Evolutionary conservation across 768 basidiomycete species (phyloP), one percentile per base, ranked within the genome.

Genomic region (Termitomyces sp.): DNA sequence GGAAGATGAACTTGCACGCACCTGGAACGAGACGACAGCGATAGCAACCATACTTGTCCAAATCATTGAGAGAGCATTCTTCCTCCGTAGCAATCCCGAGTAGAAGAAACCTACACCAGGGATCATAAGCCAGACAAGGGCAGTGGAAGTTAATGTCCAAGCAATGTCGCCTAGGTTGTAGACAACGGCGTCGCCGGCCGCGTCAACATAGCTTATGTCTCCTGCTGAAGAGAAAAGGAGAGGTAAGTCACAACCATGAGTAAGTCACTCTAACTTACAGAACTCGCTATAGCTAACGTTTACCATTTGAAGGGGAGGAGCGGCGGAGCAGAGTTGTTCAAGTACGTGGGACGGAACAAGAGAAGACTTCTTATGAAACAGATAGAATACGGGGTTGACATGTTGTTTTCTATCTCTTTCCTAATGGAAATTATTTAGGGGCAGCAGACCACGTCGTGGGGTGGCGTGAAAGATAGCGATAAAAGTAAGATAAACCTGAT

Each of bases 41-140:
- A 94, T 65, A 0, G 83, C 81, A 63, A 87, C 79, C 79, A 94
- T 85, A 54, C 83, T 84, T 17, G 88, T 79, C 68, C 84, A 94
- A 17, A 96, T 88, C 85, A 95, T 90, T 41, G 86, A 89, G 19
- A 98, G 78, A 0, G 96, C 96, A 63, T 97, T 97, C 73, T 98
- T 98, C 58, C 96, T 76, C 49, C 96, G 76, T 33, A 97, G 80
- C 33, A 99, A 81, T 61, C 92, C 96, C 14, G 92, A 89, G 71
- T 96, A 97, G 74, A 91, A 92, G 71, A 82, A 90, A 46, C 91
- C 90, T 47, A 94, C 85, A 48, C 88, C 89, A 10, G 87, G 88
- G 66, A 91, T 82, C 89, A 92, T 91, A 60, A 91, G 75, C 78
- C 80, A 93, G 37, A 93, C 91, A 59, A 94, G 77, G 28, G 91